Conservation (phyloP, 2,329 filamentous ascomycete species). For the Celoporthe dispersa region DNA sequence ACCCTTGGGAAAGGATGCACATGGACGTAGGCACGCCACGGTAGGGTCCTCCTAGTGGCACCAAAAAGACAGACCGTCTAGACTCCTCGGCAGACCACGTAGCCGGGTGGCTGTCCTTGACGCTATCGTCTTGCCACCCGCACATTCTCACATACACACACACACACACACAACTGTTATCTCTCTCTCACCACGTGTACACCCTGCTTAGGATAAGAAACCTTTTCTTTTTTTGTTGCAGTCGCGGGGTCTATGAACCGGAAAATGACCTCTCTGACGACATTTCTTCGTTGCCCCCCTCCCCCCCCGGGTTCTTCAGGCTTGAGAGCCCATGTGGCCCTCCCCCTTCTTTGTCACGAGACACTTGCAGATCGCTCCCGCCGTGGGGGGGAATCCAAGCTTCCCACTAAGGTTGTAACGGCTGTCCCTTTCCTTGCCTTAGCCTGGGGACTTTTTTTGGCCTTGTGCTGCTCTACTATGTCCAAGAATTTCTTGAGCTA, state of each 20-base stretch:
- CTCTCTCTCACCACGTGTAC: no score
- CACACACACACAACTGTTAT: neutral
- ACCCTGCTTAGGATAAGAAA: no score
- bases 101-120: neutral
- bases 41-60: neutral
- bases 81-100: neutral
- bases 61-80: neutral
- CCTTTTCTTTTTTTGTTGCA: no score
- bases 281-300: neutral
- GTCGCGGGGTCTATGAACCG: neutral
- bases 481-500: neutral
- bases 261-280: neutral
- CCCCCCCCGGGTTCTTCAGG: neutral
- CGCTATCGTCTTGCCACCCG: neutral
- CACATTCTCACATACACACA: neutral
- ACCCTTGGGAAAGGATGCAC: no score
- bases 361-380: constrained; percentile 11
- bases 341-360: neutral
- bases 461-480: neutral
- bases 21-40: neutral
- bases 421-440: neutral
- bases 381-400: neutral
- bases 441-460: neutral
- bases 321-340: neutral
- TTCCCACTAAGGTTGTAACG: constrained; percentile 7